Conservation (phyloP, 129 eudicot genomes). For the Helichrysum umbraculigerum region DNA sequence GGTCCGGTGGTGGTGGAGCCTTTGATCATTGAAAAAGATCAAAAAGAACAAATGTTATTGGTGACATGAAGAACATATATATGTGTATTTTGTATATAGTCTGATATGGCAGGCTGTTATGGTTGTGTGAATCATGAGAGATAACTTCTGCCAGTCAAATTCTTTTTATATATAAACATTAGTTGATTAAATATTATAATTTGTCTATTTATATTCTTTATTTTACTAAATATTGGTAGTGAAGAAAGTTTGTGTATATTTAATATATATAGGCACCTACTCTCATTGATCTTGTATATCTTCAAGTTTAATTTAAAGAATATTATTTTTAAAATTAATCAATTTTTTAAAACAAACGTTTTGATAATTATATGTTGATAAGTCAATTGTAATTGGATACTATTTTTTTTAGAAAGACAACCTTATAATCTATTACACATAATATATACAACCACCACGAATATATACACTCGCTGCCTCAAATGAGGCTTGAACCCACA, state of each 20-base stretch:
- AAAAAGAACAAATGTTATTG: slow-evolving; percentile 14
- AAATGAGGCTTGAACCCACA: too few relatives aligned
- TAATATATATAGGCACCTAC: background rate
- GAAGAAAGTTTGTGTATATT: background rate
- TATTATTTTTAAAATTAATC: too few relatives aligned
- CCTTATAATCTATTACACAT: too few relatives aligned
- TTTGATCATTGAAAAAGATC: slow-evolving; percentile 34
- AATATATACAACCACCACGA: too few relatives aligned
- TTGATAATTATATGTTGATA: too few relatives aligned
- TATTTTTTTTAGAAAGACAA: too few relatives aligned
- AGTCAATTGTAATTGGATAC: too few relatives aligned
- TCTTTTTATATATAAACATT: slow-evolving; percentile 24
- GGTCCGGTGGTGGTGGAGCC: slow-evolving; percentile 19
- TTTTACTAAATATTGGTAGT: background rate
- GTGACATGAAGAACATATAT: slow-evolving; percentile 27
- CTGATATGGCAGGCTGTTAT: slow-evolving; percentile 35
- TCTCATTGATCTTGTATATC: background rate
- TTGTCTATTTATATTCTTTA: too few relatives aligned
- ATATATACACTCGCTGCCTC: too few relatives aligned
- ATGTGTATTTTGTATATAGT: background rate
- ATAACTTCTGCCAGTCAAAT: slow-evolving; percentile 11
- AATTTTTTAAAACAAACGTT: too few relatives aligned
- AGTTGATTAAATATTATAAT: background rate
- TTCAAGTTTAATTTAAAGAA: background rate
- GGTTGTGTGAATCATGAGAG: slow-evolving; percentile 16